phyloP scores from a whole-genome alignment of 805 yeast genomes.

The Kazachstania psychrophila region DNA sequence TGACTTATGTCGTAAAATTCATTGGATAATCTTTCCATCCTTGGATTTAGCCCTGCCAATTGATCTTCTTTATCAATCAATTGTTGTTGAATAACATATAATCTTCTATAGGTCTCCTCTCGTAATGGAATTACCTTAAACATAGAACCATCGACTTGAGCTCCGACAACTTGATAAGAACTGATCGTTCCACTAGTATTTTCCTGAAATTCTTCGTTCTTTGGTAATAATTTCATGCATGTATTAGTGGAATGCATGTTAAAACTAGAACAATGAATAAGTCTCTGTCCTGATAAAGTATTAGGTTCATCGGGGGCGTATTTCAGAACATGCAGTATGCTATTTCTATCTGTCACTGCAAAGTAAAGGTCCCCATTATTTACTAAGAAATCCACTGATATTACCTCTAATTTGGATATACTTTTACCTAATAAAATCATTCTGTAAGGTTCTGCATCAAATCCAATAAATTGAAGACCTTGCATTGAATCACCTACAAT shows the following conservation, averaged over 20 bases:
- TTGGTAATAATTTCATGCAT: constrained; percentile 39
- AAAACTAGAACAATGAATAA: constrained; percentile 63
- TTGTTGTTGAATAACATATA: constrained; percentile 83
- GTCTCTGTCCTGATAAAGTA: constrained; percentile 69
- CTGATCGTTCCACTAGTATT: constrained; percentile 7
- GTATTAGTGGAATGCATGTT: constrained; percentile 56
- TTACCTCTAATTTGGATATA: constrained; percentile 49
- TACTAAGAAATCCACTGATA: constrained; percentile 53
- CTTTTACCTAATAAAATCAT: constrained; percentile 75
- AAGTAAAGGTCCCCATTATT: constrained; percentile 61
- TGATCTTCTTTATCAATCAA: constrained; percentile 68
- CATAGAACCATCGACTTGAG: constrained; percentile 71
- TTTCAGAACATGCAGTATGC: constrained; percentile 60
- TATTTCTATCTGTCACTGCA: constrained; percentile 58
- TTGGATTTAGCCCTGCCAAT: constrained; percentile 73
- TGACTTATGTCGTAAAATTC: constrained; percentile 28
- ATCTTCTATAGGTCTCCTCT: constrained; percentile 68
- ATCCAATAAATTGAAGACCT: constrained; percentile 67
- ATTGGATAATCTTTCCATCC: constrained; percentile 44
- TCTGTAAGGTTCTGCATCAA: constrained; percentile 91
- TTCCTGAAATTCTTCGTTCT: constrained; percentile 26
- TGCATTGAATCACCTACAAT: constrained; percentile 73
- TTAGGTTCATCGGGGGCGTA: constrained; percentile 89
- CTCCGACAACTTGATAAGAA: constrained; percentile 57
- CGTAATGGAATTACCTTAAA: constrained; percentile 63